phyloP scores from a whole-genome alignment of 345 rosid genomes.

The Sonneratia alba region DNA sequence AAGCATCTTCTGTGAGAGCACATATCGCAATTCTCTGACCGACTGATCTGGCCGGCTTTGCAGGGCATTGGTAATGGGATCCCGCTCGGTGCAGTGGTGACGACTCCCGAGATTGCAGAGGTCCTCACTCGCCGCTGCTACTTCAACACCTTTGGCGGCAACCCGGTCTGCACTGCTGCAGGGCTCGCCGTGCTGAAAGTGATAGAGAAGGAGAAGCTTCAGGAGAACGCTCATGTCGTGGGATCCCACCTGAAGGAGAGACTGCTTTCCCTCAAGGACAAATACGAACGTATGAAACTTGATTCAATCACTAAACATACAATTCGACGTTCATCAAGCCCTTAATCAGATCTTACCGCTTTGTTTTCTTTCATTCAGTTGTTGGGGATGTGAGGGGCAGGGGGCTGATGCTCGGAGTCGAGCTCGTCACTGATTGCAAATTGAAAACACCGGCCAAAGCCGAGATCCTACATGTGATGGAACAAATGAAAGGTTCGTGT shows the following conservation, averaged over 20 bases:
- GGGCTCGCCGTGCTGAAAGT: slow-evolving; percentile 83
- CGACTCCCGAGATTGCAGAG: slow-evolving; percentile 87
- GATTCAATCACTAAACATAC: too few species aligned
- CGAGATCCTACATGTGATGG: slow-evolving; percentile 69
- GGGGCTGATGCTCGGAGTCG: slow-evolving; percentile 93
- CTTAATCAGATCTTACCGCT: not conserved
- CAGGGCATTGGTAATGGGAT: slow-evolving; percentile 97
- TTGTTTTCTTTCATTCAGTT: slow-evolving; percentile 28
- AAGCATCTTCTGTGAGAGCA: too few species aligned
- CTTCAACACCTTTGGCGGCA: slow-evolving; percentile 94
- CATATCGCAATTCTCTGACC: too few species aligned
- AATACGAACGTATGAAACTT: slow-evolving; percentile 50
- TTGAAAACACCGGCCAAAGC: slow-evolving; percentile 74
- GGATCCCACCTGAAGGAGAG: slow-evolving; percentile 73
- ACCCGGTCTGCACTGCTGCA: slow-evolving; percentile 79
- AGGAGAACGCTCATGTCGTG: slow-evolving; percentile 70
- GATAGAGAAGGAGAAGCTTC: slow-evolving; percentile 86
- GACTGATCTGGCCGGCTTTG: not conserved
- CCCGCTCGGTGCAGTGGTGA: slow-evolving; percentile 97
- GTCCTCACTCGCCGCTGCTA: slow-evolving; percentile 71
- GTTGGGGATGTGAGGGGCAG: slow-evolving; percentile 95
- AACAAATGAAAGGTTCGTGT: slow-evolving; percentile 73
- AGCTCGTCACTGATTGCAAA: slow-evolving; percentile 71
- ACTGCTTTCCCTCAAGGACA: slow-evolving; percentile 59
- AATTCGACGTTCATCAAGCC: too few species aligned